Base-by-base conservation (phyloP, 129 eudicot species). In the Pseudognaphalium luteoalbum region DNA sequence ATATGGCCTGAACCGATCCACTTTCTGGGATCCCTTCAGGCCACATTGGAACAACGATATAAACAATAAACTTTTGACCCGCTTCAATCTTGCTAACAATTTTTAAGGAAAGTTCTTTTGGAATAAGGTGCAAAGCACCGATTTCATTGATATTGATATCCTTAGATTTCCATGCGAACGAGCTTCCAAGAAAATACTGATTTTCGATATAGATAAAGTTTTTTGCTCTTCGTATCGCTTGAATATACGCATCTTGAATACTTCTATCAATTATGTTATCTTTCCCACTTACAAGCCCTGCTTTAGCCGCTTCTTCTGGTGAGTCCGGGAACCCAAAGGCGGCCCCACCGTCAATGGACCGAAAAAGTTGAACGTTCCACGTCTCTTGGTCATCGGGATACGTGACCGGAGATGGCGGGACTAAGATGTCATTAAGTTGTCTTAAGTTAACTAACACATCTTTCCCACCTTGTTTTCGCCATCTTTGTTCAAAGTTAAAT, bases 1-100 rank as follows among this genome's bases (percentile, higher is more conserved):
- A 64, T 83, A 91, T 91, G 32, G 97, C 97, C 72, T 91, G 94
- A 57, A 91, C 97, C 0, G 97, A 88, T n/a, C 87, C 97, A 77
- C 92, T 91, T 85, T 88, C 94, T 1, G 97, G 97, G 58, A 88
- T 81, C 57, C 97, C 97, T 79, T 91, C 97, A 0, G 97, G 97
- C 97, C 97, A 91, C 97, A 91, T 91, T 34, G 97, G 97, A 39
- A 91, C 86, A 9, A 91, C 90, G 32, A 91, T 68, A 72, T 91
- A 91, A 33, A 91, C 94, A 14, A 87, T 83, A 66, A 91, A 91
- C 88, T 90, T 88, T 62, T 91, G 88, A 22, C 92, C 97, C 0
- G 91, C 92, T 80, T 86, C 86, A 37, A 91, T 91, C 88, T 91
- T 91, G 75, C 88, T 86, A 14, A 81, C 87, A 41, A 91, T 86